phyloP scores from a whole-genome alignment of 192 early-diverging fungal species.

The Coemansia sp. region DNA sequence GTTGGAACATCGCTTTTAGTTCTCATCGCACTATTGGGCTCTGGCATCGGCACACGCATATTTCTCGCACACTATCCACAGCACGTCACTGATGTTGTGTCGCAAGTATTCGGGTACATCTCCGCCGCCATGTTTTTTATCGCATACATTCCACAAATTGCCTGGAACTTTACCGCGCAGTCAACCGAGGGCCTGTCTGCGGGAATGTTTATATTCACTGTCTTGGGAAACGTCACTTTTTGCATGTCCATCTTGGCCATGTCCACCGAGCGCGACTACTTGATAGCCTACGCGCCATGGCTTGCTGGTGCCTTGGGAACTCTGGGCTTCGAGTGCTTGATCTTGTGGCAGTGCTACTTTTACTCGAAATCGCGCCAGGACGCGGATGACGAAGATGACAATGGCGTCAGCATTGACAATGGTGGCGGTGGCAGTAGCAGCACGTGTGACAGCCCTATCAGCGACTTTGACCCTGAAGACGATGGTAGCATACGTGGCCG shows the following conservation, averaged over 20 bases:
- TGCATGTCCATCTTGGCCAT: constrained; percentile 46
- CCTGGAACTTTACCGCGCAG: constrained; percentile 73
- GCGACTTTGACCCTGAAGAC: constrained; percentile 14
- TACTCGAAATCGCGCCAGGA: constrained; percentile 23
- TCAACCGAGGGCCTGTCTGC: constrained; percentile 80
- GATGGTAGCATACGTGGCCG: constrained; percentile 23
- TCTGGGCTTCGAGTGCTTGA: constrained; percentile 45
- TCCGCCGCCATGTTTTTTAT: constrained; percentile 74
- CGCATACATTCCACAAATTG: constrained; percentile 80
- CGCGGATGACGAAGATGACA: neutral
- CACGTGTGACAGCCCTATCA: constrained; percentile 12
- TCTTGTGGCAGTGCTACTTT: constrained; percentile 53
- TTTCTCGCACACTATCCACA: constrained; percentile 41
- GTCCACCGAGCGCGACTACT: constrained; percentile 41
- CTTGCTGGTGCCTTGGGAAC: constrained; percentile 52
- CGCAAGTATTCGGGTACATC: constrained; percentile 73
- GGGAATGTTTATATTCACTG: constrained; percentile 82
- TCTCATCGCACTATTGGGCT: constrained; percentile 20
- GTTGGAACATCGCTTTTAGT: constrained; percentile 23
- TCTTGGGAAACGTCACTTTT: constrained; percentile 72
- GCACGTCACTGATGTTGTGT: constrained; percentile 50
- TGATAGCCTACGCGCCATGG: constrained; percentile 51
- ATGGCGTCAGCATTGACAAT: neutral
- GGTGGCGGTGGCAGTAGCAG: neutral
- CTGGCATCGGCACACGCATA: constrained; percentile 27